Evolutionary conservation across 2,329 filamentous ascomycete species (phyloP).

Genomic region (Chaetomiaceae sp.): DNA sequence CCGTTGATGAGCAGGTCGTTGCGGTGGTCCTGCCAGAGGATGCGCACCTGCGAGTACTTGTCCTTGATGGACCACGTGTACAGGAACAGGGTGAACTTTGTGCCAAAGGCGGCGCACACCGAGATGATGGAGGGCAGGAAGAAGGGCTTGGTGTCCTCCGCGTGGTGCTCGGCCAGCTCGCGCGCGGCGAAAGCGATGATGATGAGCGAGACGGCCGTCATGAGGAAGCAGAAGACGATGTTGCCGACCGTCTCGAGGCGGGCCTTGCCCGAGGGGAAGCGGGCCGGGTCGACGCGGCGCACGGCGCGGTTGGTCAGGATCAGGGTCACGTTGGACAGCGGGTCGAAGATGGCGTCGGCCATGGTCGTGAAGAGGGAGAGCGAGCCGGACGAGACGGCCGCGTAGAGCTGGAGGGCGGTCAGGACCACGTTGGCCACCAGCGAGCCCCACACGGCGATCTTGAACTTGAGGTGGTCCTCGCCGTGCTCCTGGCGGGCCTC

Average conservation of each 20-base stretch:
- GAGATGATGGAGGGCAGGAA: conserved; percentile 80
- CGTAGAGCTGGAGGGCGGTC: conserved; percentile 80
- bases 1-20: conserved; percentile 98
- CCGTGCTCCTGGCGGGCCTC: conserved; percentile 75
- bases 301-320: conserved; percentile 86
- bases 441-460: conserved; percentile 61
- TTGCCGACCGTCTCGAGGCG: conserved; percentile 94
- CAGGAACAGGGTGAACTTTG: conserved; percentile 77
- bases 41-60: conserved; percentile 85
- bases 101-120: conserved; percentile 76
- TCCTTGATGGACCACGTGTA: conserved; percentile 92
- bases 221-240: conserved; percentile 93
- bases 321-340: conserved; percentile 79
- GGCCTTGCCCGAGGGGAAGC: conserved; percentile 88
- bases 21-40: conserved; percentile 94
- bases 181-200: conserved; percentile 82
- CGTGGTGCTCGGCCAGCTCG: conserved; percentile 56
- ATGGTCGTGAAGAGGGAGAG: conserved; percentile 96
- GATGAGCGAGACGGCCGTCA: conserved; percentile 87
- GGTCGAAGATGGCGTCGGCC: conserved; percentile 93
- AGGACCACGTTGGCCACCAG: conserved; percentile 79
- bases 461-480: conserved; percentile 74
- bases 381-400: conserved; percentile 80
- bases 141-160: conserved; percentile 55
- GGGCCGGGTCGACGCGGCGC: conserved; percentile 75